Conservation (phyloP, 495 filamentous ascomycete genomes). For the Xylaria venustula region DNA sequence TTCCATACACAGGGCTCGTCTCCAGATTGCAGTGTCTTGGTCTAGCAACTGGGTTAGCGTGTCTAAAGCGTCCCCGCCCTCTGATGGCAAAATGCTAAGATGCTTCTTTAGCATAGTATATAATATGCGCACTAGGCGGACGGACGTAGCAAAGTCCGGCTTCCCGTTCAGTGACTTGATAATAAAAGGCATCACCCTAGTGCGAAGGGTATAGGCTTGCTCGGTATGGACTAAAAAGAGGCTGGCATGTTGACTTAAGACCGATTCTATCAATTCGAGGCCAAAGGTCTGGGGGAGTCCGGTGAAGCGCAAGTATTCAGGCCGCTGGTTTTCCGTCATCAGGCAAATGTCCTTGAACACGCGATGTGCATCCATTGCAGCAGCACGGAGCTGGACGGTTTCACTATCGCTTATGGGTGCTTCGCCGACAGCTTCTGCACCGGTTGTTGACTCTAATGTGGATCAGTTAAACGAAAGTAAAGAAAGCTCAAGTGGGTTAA, state of each 20-base stretch:
- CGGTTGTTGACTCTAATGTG: slow-evolving; percentile 38
- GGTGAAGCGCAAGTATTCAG: slow-evolving; percentile 74
- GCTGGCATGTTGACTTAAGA: slow-evolving; percentile 77
- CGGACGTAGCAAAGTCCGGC: slow-evolving; percentile 76
- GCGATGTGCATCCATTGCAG: slow-evolving; percentile 82
- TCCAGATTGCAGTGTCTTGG: slow-evolving; percentile 79
- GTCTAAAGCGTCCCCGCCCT: slow-evolving; percentile 82
- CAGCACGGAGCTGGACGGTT: slow-evolving; percentile 62
- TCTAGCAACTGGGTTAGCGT: slow-evolving; percentile 88
- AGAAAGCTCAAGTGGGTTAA: slow-evolving; percentile 16
- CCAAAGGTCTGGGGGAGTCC: slow-evolving; percentile 77
- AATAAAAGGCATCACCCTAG: slow-evolving; percentile 78
- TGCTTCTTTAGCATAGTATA: slow-evolving; percentile 76
- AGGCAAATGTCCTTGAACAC: slow-evolving; percentile 90
- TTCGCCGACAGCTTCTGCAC: slow-evolving; percentile 56
- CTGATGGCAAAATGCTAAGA: slow-evolving; percentile 67
- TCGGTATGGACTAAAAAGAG: slow-evolving; percentile 77
- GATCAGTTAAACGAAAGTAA: slow-evolving; percentile 13
- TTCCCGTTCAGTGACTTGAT: slow-evolving; percentile 75
- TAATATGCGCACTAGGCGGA: slow-evolving; percentile 78
- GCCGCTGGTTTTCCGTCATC: slow-evolving; percentile 76
- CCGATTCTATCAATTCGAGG: slow-evolving; percentile 86
- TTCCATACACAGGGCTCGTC: slow-evolving; percentile 85
- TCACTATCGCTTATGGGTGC: slow-evolving; percentile 60
- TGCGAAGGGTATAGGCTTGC: slow-evolving; percentile 73